phyloP scores from a whole-genome alignment of 768 basidiomycete species.

The Psilocybe subaeruginosa region DNA sequence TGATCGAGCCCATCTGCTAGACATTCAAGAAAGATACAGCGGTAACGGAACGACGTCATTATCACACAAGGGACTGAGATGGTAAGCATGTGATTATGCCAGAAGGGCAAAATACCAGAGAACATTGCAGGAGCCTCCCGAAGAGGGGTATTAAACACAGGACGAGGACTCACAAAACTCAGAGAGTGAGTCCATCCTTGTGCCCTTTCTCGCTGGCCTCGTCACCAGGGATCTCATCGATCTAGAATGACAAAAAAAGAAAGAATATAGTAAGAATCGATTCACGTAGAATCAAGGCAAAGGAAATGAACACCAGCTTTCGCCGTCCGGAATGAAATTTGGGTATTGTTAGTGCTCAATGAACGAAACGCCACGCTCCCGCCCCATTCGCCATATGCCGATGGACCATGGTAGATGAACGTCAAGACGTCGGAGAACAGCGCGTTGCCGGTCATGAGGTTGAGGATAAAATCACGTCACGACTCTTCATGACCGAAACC shows the following conservation, averaged over 20 bases:
- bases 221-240: constrained; percentile 59
- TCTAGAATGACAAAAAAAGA: constrained; percentile 20
- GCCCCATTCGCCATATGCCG: neutral
- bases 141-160: neutral
- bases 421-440: neutral
- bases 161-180: neutral
- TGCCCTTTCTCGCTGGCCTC: constrained; percentile 64
- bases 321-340: constrained; percentile 6
- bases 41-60: neutral
- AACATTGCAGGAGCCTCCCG: neutral
- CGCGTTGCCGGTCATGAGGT: neutral
- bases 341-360: neutral
- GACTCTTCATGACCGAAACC: neutral
- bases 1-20: neutral
- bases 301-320: constrained; percentile 14
- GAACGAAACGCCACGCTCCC: neutral
- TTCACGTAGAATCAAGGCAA: neutral
- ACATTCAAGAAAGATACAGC: neutral
- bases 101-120: neutral
- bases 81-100: neutral
- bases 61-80: neutral
- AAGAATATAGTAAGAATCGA: constrained; percentile 4
- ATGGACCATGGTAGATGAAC: neutral
- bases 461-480: neutral
- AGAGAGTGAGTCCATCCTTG: constrained; percentile 29